Percentiles rank a stretch among this genome's conserved stretches.
phyloP scores from a whole-genome alignment of 768 basidiomycete species.

The Tylopilus felleus region DNA sequence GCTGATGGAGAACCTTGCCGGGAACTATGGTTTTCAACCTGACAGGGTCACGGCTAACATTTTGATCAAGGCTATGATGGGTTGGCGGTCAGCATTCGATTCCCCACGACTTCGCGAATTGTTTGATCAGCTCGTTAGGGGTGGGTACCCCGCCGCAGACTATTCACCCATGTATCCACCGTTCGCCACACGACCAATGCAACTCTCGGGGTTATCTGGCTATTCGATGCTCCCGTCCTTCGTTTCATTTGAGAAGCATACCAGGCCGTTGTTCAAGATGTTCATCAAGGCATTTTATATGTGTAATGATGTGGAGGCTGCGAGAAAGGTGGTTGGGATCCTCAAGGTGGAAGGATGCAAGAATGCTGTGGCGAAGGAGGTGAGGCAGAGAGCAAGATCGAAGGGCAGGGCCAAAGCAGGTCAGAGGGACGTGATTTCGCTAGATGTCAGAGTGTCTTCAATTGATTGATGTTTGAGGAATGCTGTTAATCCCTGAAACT shows the following conservation, averaged over 20 bases:
- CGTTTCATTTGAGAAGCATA: slow-evolving; percentile 55
- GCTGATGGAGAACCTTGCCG: slow-evolving; percentile 41
- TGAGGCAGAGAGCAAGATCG: slow-evolving; percentile 18
- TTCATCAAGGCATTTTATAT: slow-evolving; percentile 63
- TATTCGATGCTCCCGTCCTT: slow-evolving; percentile 39
- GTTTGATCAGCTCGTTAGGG: slow-evolving; percentile 61
- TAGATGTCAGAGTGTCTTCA: slow-evolving; percentile 1
- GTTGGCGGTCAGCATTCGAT: slow-evolving; percentile 46
- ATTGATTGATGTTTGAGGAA: slow-evolving; percentile 6
- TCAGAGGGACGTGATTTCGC: neutral
- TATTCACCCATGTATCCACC: slow-evolving; percentile 37
- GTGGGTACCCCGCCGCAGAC: slow-evolving; percentile 51
- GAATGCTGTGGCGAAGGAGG: slow-evolving; percentile 8
- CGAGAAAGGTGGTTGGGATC: slow-evolving; percentile 51
- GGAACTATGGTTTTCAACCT: slow-evolving; percentile 48
- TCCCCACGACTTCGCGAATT: slow-evolving; percentile 44
- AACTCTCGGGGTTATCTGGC: slow-evolving; percentile 15
- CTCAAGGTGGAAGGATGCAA: slow-evolving; percentile 41
- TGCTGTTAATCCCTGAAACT: slow-evolving; percentile 1
- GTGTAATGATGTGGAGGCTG: slow-evolving; percentile 52
- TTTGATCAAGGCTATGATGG: slow-evolving; percentile 56
- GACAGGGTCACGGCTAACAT: slow-evolving; percentile 74
- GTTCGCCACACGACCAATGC: slow-evolving; percentile 38
- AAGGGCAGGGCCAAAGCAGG: slow-evolving; percentile 18
- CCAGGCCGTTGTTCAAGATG: slow-evolving; percentile 69